These are phyloP conservation scores for Botrytis sinoallii DNA, from an alignment of 2,329 filamentous ascomycete species.

Conservation along the genomic window DNA sequence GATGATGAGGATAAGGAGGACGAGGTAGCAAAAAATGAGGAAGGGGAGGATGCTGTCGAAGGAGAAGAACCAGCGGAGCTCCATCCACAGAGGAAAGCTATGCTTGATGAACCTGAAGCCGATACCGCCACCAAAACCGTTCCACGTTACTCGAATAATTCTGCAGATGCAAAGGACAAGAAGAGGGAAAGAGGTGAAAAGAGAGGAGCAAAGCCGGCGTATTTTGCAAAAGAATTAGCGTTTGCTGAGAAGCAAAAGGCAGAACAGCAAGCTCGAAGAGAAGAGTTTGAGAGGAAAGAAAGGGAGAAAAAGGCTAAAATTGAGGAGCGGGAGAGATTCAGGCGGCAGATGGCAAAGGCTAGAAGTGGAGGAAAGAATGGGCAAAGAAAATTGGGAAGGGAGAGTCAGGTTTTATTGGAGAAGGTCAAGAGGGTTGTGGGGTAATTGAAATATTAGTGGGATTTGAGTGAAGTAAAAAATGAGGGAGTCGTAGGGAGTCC, in stretches of 20 bases:
- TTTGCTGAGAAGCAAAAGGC: constrained; percentile 49
- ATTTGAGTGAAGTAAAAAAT: not conserved
- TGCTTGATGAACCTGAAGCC: constrained; percentile 48
- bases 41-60: not conserved
- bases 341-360: constrained; percentile 48
- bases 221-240: constrained; percentile 40
- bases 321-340: constrained; percentile 52
- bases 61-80: constrained; percentile 44
- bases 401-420: constrained; percentile 63
- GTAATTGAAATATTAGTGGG: constrained; percentile 24
- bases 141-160: constrained; percentile 4
- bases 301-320: constrained; percentile 55
- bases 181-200: constrained; percentile 14
- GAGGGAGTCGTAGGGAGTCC: too few species aligned
- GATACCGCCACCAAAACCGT: constrained; percentile 19
- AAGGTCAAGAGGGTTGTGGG: constrained; percentile 53
- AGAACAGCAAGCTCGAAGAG: constrained; percentile 50
- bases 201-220: constrained; percentile 35
- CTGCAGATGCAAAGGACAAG: not conserved
- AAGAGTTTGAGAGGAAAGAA: constrained; percentile 50
- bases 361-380: constrained; percentile 59
- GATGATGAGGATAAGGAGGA: not conserved
- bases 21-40: not conserved
- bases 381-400: constrained; percentile 64
- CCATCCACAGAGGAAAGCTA: constrained; percentile 58